Evolutionary conservation across 331 rosid genomes (phyloP).

Genomic region (Rhamnella rubrinervis): DNA sequence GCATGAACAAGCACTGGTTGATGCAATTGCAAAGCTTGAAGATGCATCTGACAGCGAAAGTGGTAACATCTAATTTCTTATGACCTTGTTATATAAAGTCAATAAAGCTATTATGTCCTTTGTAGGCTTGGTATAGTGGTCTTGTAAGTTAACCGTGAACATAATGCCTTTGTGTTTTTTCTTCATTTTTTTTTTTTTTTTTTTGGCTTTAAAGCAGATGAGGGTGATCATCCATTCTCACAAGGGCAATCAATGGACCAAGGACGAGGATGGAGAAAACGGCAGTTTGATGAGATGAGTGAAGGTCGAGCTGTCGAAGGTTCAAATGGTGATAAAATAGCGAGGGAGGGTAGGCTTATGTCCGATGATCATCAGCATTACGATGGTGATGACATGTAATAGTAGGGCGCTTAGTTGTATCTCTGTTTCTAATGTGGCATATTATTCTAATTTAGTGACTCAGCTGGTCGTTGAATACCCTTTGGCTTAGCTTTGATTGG

Average conservation of each 20-base stretch:
- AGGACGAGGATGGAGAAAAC: conserved; percentile 44
- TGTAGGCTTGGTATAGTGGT: conserved; percentile 14
- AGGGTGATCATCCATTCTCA: conserved; percentile 42
- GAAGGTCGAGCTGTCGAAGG: conserved; percentile 33
- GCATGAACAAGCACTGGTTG: conserved; percentile 66
- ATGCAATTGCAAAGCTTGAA: conserved; percentile 71
- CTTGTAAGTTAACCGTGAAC: not conserved
- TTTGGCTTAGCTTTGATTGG: conserved; percentile 11
- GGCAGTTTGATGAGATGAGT: conserved; percentile 29
- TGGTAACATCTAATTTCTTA: conserved; percentile 60
- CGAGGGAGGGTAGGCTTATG: conserved; percentile 5
- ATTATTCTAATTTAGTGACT: conserved; percentile 16
- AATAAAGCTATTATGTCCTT: conserved; percentile 28
- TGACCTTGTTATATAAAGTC: conserved; percentile 27
- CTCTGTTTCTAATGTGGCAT: conserved; percentile 12
- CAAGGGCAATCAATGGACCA: conserved; percentile 52
- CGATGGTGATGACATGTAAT: no score
- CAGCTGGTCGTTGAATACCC: not conserved
- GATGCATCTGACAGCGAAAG: conserved; percentile 77
- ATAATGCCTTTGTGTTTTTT: conserved; percentile 4
- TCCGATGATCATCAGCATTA: no score
- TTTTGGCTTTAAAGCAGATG: conserved; percentile 62
- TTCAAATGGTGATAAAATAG: conserved; percentile 32
- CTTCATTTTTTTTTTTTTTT: conserved; percentile 21
- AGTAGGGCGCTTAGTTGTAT: no score